These are phyloP conservation scores for Kluyveromyces marxianus DNA, from an alignment of 1,139 yeast genomes.

Conservation along the genomic window DNA sequence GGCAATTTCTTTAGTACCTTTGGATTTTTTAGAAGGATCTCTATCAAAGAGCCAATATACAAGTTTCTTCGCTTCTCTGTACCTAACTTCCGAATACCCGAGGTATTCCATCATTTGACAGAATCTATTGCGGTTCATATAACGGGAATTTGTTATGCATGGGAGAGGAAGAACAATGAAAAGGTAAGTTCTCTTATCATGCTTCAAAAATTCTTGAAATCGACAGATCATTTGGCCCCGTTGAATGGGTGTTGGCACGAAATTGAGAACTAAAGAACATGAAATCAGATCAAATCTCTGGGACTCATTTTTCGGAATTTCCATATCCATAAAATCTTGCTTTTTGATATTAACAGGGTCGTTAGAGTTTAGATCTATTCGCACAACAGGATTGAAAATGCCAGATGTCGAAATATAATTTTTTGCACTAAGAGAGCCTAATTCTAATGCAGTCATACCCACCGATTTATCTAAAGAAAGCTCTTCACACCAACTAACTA, in stretches of 20 bases:
- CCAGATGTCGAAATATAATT: constrained; percentile 61
- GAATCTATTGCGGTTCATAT: constrained; percentile 44
- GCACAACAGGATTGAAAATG: constrained; percentile 40
- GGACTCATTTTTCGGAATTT: constrained; percentile 40
- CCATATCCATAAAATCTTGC: constrained; percentile 81
- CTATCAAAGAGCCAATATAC: constrained; percentile 58
- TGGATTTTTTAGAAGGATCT: background rate
- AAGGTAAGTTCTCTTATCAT: constrained; percentile 30
- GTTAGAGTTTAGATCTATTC: constrained; percentile 80
- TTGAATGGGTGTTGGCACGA: constrained; percentile 63
- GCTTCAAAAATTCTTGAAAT: constrained; percentile 49
- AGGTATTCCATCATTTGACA: constrained; percentile 43
- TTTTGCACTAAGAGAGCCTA: constrained; percentile 67
- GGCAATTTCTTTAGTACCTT: background rate
- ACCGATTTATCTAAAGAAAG: constrained; percentile 21
- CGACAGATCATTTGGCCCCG: constrained; percentile 73
- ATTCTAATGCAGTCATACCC: constrained; percentile 52
- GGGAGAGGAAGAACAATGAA: constrained; percentile 87
- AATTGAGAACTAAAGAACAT: constrained; percentile 80
- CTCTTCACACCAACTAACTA: constrained; percentile 60
- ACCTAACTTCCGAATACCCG: constrained; percentile 46
- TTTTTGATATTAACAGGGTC: constrained; percentile 54
- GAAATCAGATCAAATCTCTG: constrained; percentile 62
- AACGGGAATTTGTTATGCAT: constrained; percentile 75
- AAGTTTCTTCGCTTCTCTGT: constrained; percentile 63